Evolutionary conservation across 2,329 filamentous ascomycete species (phyloP).

Genomic region (Beauveria medogensis): DNA sequence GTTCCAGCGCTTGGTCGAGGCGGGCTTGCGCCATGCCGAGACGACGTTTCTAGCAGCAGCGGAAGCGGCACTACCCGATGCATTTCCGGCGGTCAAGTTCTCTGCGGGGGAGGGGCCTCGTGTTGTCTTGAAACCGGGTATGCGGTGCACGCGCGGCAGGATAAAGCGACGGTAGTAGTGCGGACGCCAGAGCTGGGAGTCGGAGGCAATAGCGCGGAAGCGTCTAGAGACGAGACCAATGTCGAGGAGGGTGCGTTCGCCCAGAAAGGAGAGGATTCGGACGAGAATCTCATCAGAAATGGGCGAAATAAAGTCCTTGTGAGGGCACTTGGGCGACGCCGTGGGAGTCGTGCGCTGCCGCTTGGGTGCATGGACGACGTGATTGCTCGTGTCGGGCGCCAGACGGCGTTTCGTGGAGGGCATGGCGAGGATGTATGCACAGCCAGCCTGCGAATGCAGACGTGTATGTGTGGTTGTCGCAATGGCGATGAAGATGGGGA

Average conservation of each 20-base stretch:
- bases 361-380: not conserved
- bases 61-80: conserved; percentile 11
- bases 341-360: not conserved
- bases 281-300: conserved; percentile 85
- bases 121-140: conserved; percentile 54
- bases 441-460: not conserved
- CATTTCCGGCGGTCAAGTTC: conserved; percentile 19
- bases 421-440: not conserved
- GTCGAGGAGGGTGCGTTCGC: conserved; percentile 57
- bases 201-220: conserved; percentile 63
- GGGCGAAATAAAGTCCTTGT: conserved; percentile 54
- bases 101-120: conserved; percentile 20
- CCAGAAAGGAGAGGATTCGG: conserved; percentile 72
- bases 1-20: conserved; percentile 3
- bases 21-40: conserved; percentile 33
- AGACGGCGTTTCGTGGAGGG: not conserved
- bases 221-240: conserved; percentile 62
- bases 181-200: conserved; percentile 85
- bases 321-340: not conserved
- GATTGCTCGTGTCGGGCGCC: not conserved
- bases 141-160: conserved; percentile 66
- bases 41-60: conserved; percentile 17
- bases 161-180: conserved; percentile 86
- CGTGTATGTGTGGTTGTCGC: not conserved
- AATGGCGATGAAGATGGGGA: too few species aligned